These are phyloP conservation scores for Umbellularia californica DNA, from an alignment of 164 flowering plant genomes.

Conservation along the genomic window DNA sequence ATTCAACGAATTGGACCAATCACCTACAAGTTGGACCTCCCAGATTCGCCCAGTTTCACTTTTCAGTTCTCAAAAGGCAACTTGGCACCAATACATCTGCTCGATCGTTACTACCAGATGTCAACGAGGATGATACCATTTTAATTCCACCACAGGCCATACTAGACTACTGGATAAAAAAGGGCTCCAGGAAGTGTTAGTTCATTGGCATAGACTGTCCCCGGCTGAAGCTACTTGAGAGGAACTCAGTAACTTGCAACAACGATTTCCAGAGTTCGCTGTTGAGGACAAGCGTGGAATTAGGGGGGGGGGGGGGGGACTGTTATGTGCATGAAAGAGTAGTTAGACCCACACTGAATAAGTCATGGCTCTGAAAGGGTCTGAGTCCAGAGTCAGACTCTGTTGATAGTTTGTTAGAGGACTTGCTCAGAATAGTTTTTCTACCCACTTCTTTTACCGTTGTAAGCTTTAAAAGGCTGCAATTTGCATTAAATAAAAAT, in stretches of 20 bases:
- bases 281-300: neutral
- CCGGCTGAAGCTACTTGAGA: constrained; percentile 4
- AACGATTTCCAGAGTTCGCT: neutral
- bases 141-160: neutral
- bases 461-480: too few species aligned
- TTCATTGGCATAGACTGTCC: neutral
- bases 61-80: neutral
- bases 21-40: neutral
- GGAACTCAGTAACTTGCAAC: too few species aligned
- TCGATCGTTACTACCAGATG: neutral
- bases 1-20: neutral
- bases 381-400: too few species aligned
- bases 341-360: too few species aligned
- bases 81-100: too few species aligned
- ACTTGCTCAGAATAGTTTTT: too few species aligned
- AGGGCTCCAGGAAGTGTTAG: neutral
- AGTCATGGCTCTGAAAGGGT: too few species aligned
- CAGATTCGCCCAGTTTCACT: neutral
- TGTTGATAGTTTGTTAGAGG: too few species aligned
- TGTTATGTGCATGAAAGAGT: too few species aligned
- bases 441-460: too few species aligned
- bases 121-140: neutral
- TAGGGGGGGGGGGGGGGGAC: neutral
- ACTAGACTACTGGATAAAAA: neutral
- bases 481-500: too few species aligned